Percentiles rank a stretch among this genome's conserved stretches.
These are phyloP conservation scores for Rubia tinctorum DNA, from an alignment of 305 asterid genomes.

Conservation along the genomic window DNA sequence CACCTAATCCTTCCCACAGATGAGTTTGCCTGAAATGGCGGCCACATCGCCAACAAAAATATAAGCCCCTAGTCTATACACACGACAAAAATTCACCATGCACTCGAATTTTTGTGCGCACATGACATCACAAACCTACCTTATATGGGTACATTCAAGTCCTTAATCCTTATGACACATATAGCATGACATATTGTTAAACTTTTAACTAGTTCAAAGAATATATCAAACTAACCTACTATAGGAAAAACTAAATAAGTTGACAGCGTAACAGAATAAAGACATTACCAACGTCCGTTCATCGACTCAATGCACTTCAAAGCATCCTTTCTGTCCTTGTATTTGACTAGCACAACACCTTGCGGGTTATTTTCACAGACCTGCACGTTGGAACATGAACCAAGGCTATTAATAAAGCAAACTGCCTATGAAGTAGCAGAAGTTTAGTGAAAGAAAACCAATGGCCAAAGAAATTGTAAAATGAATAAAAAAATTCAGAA, in stretches of 20 bases:
- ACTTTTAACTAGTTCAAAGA: neutral
- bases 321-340: slow-evolving; percentile 74
- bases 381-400: slow-evolving; percentile 34
- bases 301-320: slow-evolving; percentile 81
- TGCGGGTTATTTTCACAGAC: slow-evolving; percentile 90
- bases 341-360: slow-evolving; percentile 85
- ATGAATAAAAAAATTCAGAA: too few relatives aligned
- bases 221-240: slow-evolving; percentile 3
- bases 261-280: slow-evolving; percentile 15
- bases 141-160: neutral
- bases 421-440: neutral
- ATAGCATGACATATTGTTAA: neutral
- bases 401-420: neutral
- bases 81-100: neutral
- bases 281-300: slow-evolving; percentile 84
- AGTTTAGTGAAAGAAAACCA: neutral
- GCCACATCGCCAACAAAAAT: neutral
- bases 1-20: neutral
- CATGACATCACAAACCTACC: neutral
- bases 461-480: neutral
- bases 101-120: neutral
- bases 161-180: neutral
- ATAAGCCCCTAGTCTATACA: neutral
- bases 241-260: neutral
- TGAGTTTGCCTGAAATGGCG: neutral